A percentile compares a stretch with the other conserved stretches of the same genome.
Evolutionary conservation across 1,139 yeast genomes (phyloP).

Genomic region (Zygoascus meyerae): DNA sequence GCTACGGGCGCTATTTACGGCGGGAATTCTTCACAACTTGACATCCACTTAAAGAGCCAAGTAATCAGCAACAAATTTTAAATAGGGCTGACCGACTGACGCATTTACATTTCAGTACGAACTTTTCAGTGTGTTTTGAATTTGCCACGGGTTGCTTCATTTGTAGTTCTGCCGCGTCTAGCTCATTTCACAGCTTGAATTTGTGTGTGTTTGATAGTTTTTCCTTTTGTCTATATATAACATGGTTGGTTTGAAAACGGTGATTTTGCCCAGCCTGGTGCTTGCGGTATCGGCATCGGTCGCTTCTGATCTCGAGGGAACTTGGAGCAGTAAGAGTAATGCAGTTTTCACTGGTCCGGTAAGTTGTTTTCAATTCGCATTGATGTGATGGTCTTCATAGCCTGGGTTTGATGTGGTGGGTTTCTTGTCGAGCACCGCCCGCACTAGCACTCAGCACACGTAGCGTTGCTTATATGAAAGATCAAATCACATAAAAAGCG

Average conservation of each 20-base stretch:
- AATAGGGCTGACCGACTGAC: too few relatives aligned
- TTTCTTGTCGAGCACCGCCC: background rate
- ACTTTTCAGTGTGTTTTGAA: too few relatives aligned
- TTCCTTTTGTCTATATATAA: background rate
- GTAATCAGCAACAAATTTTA: too few relatives aligned
- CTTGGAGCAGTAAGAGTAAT: constrained; percentile 92
- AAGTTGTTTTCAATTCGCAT: constrained; percentile 9
- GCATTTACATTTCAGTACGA: too few relatives aligned
- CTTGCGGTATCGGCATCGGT: constrained; percentile 2
- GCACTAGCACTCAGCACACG: background rate
- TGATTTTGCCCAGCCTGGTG: background rate
- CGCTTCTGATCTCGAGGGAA: constrained; percentile 46
- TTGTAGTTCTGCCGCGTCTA: too few relatives aligned
- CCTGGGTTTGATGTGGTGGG: background rate
- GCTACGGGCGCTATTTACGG: too few relatives aligned
- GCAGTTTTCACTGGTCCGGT: constrained; percentile 92
- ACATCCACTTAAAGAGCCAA: too few relatives aligned
- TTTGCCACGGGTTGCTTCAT: too few relatives aligned
- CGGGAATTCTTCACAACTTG: too few relatives aligned
- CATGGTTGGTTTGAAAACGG: constrained; percentile 1
- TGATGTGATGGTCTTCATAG: background rate
- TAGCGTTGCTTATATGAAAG: background rate
- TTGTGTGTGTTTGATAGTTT: too few relatives aligned
- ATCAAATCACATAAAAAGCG: too few relatives aligned
- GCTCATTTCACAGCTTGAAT: too few relatives aligned